These are phyloP conservation scores for Globisporangium cederbergense DNA, from an alignment of 352 stramenopile genomes.

Conservation along the genomic window DNA sequence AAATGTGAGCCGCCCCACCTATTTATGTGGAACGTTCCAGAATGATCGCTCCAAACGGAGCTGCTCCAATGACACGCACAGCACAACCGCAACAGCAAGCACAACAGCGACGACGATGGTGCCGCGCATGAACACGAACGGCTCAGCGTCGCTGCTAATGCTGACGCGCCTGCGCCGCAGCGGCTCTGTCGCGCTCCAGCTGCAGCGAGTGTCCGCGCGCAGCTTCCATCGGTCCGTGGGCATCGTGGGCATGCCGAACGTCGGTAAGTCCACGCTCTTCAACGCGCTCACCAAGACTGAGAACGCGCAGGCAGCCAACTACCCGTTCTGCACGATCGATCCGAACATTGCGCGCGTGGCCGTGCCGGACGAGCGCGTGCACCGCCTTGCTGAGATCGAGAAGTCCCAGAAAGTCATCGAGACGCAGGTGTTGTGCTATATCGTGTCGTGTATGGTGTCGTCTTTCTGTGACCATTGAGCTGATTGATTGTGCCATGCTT, in stretches of 20 bases:
- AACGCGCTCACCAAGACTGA: constrained; percentile 86
- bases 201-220: constrained; percentile 18
- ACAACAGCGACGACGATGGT: background rate
- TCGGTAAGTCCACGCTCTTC: constrained; percentile 88
- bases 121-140: background rate
- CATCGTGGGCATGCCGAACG: constrained; percentile 88
- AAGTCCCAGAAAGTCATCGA: constrained; percentile 75
- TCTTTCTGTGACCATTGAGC: background rate
- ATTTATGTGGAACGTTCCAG: no score
- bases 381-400: constrained; percentile 60
- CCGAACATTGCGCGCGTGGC: constrained; percentile 79
- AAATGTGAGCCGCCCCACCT: no score
- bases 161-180: constrained; percentile 11
- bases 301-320: constrained; percentile 84
- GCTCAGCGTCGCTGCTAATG: constrained; percentile 18
- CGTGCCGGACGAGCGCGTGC: constrained; percentile 63
- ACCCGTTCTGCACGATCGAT: constrained; percentile 89
- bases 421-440: constrained; percentile 36
- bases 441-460: background rate
- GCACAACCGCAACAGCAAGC: background rate
- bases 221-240: constrained; percentile 79
- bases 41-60: background rate
- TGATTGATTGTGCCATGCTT: constrained; percentile 14
- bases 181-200: background rate
- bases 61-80: constrained; percentile 2